Evolutionary conservation across 2,329 filamentous ascomycete species (phyloP).

Genomic region (Colletotrichum liaoningense): DNA sequence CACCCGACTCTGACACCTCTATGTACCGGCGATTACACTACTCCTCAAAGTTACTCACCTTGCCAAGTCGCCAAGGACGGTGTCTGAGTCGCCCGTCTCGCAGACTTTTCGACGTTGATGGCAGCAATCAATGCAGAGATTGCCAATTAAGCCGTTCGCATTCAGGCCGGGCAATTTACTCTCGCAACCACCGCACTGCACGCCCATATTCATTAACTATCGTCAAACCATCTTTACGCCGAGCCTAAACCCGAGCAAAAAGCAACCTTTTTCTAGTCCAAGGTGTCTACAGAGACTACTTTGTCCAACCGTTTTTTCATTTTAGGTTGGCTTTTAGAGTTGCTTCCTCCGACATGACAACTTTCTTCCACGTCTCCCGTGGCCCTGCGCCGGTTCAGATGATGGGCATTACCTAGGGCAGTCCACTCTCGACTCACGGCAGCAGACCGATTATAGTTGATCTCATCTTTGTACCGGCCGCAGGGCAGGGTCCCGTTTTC

Average conservation of each 20-base stretch:
- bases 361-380: conserved; percentile 17
- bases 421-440: neutral
- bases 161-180: neutral
- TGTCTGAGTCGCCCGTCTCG: neutral
- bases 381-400: conserved; percentile 27
- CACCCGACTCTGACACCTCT: neutral
- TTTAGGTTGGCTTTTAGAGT: conserved; percentile 20
- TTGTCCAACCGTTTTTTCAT: neutral
- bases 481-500: conserved; percentile 14
- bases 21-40: neutral
- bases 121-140: neutral
- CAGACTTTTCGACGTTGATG: neutral
- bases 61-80: conserved; percentile 14
- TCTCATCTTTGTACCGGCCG: conserved; percentile 15
- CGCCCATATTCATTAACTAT: neutral
- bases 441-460: conserved; percentile 15
- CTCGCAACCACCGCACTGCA: neutral
- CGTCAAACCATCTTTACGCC: neutral
- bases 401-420: conserved; percentile 5
- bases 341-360: conserved; percentile 30
- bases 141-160: neutral
- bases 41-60: neutral
- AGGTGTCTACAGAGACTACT: neutral
- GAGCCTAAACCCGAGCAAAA: conserved; percentile 2
- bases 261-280: neutral